phyloP scores from a whole-genome alignment of 78 protist genomes.

The Dictyostelium intermedium region DNA sequence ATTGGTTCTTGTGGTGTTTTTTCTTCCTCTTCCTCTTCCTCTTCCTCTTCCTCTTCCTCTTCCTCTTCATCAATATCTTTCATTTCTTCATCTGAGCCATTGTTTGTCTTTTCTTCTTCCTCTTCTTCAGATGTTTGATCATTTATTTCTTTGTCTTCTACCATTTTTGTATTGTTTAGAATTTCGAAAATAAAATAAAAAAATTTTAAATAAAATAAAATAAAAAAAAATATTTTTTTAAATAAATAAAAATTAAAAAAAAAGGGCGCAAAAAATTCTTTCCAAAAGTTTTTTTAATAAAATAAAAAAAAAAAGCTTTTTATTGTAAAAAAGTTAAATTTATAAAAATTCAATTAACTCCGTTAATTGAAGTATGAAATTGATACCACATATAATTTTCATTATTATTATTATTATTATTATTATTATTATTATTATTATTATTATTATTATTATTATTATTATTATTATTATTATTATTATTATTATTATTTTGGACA shows the following conservation, averaged over 20 bases:
- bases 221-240: too few species aligned
- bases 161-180: background rate
- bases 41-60: background rate
- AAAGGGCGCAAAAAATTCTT: background rate
- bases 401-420: background rate
- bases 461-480: background rate
- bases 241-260: background rate
- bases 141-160: background rate
- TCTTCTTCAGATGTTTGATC: background rate
- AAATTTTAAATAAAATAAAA: background rate
- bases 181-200: background rate
- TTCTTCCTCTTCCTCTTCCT: background rate
- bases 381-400: background rate
- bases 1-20: background rate
- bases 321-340: too few species aligned
- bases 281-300: background rate
- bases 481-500: too few species aligned
- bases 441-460: background rate
- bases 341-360: background rate
- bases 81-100: background rate
- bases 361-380: background rate
- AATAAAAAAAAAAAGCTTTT: background rate
- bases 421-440: background rate
- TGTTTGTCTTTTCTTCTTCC: background rate
- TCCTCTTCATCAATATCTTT: slow-evolving; percentile 1